phyloP scores from a whole-genome alignment of 2,329 filamentous ascomycete genomes.

The Diaporthe vexans region DNA sequence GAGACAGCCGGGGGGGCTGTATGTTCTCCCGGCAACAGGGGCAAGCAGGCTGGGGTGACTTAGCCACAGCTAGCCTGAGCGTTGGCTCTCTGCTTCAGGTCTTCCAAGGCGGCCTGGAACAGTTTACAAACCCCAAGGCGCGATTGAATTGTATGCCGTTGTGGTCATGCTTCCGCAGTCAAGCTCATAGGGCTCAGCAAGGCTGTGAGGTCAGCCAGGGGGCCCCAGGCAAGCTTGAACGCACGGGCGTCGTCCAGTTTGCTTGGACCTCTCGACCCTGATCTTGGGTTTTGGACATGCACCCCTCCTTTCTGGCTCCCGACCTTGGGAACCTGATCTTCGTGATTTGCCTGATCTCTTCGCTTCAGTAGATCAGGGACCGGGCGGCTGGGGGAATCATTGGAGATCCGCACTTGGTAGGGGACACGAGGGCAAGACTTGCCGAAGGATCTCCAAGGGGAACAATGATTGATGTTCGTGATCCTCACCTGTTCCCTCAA shows the following conservation, averaged over 20 bases:
- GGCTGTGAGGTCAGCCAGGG: neutral
- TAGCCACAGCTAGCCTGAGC: neutral
- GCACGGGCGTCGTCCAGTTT: conserved; percentile 4
- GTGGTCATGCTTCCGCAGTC: neutral
- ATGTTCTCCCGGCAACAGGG: neutral
- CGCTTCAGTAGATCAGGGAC: conserved; percentile 24
- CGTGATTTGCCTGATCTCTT: conserved; percentile 16
- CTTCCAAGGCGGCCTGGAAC: neutral
- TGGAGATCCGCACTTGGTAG: neutral
- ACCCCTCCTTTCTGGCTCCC: neutral
- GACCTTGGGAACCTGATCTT: conserved; percentile 11
- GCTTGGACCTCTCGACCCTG: neutral
- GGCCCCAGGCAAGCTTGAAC: neutral
- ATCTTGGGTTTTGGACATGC: neutral
- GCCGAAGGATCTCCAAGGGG: neutral
- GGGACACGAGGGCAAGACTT: conserved; percentile 5
- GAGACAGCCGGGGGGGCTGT: neutral
- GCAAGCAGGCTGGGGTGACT: neutral
- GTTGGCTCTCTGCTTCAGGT: neutral
- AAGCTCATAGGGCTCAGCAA: conserved; percentile 23
- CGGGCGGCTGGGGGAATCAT: neutral
- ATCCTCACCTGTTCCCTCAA: neutral
- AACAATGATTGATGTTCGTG: conserved; percentile 18
- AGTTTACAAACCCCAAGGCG: neutral
- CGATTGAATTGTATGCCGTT: conserved; percentile 1